Conservation (phyloP, 2,329 filamentous ascomycete species). For the Sarocladium strictum region DNA sequence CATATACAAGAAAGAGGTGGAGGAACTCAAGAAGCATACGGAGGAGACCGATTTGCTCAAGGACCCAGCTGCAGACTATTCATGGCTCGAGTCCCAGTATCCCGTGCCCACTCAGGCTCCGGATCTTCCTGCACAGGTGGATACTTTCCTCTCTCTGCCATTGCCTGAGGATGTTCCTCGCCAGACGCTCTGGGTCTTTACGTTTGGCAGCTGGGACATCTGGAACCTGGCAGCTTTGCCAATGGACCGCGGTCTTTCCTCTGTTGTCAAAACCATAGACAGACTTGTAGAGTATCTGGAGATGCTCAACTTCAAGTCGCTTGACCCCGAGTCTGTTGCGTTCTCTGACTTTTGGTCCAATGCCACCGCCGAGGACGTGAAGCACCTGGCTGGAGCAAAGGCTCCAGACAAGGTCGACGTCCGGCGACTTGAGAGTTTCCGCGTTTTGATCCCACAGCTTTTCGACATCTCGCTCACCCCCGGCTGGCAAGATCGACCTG, state of each 20-base stretch:
- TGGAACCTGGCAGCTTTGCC: slow-evolving; percentile 46
- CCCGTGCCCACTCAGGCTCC: slow-evolving; percentile 30
- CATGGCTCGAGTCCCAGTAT: slow-evolving; percentile 36
- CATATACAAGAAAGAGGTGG: slow-evolving; percentile 39
- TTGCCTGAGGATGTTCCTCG: slow-evolving; percentile 25
- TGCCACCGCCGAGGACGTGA: slow-evolving; percentile 19
- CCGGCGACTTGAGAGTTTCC: slow-evolving; percentile 36
- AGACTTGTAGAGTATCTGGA: slow-evolving; percentile 42
- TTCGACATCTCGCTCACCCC: slow-evolving; percentile 50
- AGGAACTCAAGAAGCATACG: slow-evolving; percentile 29
- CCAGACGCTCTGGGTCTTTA: slow-evolving; percentile 49
- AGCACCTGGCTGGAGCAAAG: slow-evolving; percentile 19
- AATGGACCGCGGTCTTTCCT: slow-evolving; percentile 26
- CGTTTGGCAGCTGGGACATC: slow-evolving; percentile 48
- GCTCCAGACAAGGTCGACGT: slow-evolving; percentile 19
- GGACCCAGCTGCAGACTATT: slow-evolving; percentile 35
- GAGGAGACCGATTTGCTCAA: slow-evolving; percentile 24
- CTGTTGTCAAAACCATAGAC: slow-evolving; percentile 30
- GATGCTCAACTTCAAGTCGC: slow-evolving; percentile 36
- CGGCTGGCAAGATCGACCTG: slow-evolving; percentile 42
- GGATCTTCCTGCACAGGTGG: slow-evolving; percentile 40
- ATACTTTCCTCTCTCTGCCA: slow-evolving; percentile 36
- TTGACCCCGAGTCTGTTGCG: slow-evolving; percentile 35
- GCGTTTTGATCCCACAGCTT: slow-evolving; percentile 43
- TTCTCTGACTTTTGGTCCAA: slow-evolving; percentile 38